Base-by-base conservation (phyloP, 208 protist species). In the Trichomonas tenax region DNA sequence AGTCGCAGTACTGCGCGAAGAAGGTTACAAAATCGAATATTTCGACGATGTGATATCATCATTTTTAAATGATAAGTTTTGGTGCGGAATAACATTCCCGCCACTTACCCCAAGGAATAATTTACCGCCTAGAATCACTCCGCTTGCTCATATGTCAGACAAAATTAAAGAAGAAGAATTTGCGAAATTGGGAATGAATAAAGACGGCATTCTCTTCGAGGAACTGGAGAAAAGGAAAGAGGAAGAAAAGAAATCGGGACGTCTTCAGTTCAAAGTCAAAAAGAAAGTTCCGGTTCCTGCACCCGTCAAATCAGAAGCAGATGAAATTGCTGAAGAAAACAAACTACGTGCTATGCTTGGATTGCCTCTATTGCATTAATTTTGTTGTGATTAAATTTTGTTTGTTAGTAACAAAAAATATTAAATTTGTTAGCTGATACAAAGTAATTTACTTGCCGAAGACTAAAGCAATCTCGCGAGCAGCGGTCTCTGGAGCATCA, bases 291-390 rank as follows among this genome's bases (percentile, higher is more conserved):
- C 58, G 11, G 11, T 72, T 72, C 58, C 58, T n/a, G 82, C 31
- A 31, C 82, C 34, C 23, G 40, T 44, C 31, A 26, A 46, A 46
- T 21, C 17, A n/a, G 14, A 34, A 38, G 44, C 23, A 0, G 26
- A 93, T 51, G 86, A 93, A 93, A 93, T 93, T 38, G 86, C 23
- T 38, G 86, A 48, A 93, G 86, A 93, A 51, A 93, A 93, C n/a
- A n/a, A 51, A 58, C 4, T 93, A 15, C 40, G 86, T 21, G 44
- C 44, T 17, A 48, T 51, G 17, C 44, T 93, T 34, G 86, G 86
- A 0, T 21, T 93, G 4, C 82, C 82, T 46, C 82, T 89, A 4
- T 40, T 89, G 3, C 82, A 89, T 89, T 89, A 89, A 86, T 36
- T 82, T 82, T 51, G 46, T 51, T 51, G 14, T 51, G 14, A 51